Conservation (phyloP, 2,329 filamentous ascomycete species). For the Sporothrix sp. region DNA sequence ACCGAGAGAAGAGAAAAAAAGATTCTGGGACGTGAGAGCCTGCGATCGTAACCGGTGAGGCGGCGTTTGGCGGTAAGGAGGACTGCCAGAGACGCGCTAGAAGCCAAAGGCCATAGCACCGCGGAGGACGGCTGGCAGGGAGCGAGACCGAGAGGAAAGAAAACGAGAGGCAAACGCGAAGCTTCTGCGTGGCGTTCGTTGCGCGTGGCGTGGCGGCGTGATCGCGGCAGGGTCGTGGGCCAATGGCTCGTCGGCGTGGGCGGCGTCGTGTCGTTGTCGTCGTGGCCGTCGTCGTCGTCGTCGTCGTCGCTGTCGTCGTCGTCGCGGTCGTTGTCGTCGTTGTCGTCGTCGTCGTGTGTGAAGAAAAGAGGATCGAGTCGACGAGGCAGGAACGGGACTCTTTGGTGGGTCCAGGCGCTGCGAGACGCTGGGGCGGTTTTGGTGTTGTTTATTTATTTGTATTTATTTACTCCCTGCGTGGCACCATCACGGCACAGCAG, state of each 20-base stretch:
- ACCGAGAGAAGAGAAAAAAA: background rate
- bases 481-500: background rate
- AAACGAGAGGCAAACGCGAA: background rate
- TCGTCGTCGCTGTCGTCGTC: no score
- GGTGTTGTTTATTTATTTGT: constrained; percentile 14
- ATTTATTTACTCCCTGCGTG: constrained; percentile 8
- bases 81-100: background rate
- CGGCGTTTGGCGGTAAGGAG: background rate
- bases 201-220: no score
- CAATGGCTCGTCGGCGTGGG: no score
- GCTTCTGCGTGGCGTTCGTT: background rate
- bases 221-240: no score
- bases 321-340: constrained; percentile 7
- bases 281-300: no score
- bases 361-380: background rate
- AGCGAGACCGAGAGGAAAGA: background rate
- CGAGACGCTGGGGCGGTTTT: background rate
- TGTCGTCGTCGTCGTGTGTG: background rate
- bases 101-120: background rate
- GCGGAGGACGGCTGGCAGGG: no score
- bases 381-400: no score
- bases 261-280: no score
- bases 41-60: no score
- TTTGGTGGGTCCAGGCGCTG: background rate
- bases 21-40: no score